phyloP scores from a whole-genome alignment of 1,284 basidiomycete species.

The Mrakiaceae sp. region DNA sequence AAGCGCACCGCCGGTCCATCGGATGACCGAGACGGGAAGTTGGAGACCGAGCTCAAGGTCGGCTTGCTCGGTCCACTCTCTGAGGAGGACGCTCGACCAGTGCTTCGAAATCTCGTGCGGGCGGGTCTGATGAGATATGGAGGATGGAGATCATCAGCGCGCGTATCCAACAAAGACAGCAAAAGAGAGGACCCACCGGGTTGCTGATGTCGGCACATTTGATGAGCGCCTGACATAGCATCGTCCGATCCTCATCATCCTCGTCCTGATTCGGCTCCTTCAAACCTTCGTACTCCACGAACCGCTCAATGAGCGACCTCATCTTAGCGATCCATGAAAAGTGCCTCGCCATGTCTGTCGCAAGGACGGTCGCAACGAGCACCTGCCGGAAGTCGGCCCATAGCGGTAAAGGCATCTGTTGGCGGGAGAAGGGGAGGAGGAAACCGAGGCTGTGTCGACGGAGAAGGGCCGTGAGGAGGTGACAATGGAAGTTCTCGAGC shows the following conservation, averaged over 20 bases:
- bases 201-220: slow-evolving; percentile 97
- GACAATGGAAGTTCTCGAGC: slow-evolving; percentile 84
- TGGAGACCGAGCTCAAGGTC: slow-evolving; percentile 63
- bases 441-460: slow-evolving; percentile 58
- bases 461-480: slow-evolving; percentile 69
- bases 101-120: slow-evolving; percentile 77
- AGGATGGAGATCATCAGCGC: background rate
- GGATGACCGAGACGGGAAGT: slow-evolving; percentile 55
- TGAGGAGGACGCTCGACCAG: slow-evolving; percentile 75
- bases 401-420: background rate
- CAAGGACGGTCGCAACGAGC: slow-evolving; percentile 65
- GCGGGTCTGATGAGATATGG: slow-evolving; percentile 49
- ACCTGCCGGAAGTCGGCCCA: slow-evolving; percentile 55
- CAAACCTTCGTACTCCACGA: slow-evolving; percentile 17
- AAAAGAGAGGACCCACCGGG: slow-evolving; percentile 49
- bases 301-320: slow-evolving; percentile 29
- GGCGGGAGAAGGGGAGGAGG: slow-evolving; percentile 24
- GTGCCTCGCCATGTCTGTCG: slow-evolving; percentile 88
- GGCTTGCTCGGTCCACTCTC: slow-evolving; percentile 85
- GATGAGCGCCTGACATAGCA: slow-evolving; percentile 80
- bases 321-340: slow-evolving; percentile 67
- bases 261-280: slow-evolving; percentile 23
- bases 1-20: slow-evolving; percentile 49
- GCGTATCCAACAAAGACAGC: no score
- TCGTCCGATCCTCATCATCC: slow-evolving; percentile 44